phyloP scores from a whole-genome alignment of 768 basidiomycete species.

The Tricholoma furcatifolium region DNA sequence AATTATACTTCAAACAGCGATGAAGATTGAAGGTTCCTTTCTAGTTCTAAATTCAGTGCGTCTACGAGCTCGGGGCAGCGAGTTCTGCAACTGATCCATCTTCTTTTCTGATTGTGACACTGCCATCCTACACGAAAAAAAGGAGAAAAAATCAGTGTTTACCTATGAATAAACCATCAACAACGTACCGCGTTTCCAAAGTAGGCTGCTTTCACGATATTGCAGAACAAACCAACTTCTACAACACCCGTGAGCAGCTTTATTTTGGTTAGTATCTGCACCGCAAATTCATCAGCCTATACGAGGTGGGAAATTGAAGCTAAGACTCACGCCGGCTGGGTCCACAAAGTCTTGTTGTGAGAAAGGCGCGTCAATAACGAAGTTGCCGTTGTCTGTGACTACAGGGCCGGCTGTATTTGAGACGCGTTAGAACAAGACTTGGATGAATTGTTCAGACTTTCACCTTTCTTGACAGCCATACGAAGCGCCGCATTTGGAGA shows the following conservation, averaged over 20 bases:
- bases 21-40: too few relatives aligned
- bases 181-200: conserved; percentile 78
- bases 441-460: background rate
- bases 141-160: background rate
- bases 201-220: conserved; percentile 93
- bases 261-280: conserved; percentile 72
- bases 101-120: conserved; percentile 59
- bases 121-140: conserved; percentile 52
- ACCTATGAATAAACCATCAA: background rate
- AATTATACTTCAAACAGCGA: too few relatives aligned
- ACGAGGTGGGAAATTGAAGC: background rate
- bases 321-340: conserved; percentile 52
- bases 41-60: too few relatives aligned
- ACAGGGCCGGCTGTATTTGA: conserved; percentile 77
- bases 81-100: conserved; percentile 47
- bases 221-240: conserved; percentile 97
- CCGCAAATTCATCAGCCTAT: background rate
- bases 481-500: conserved; percentile 76
- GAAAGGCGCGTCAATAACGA: conserved; percentile 97
- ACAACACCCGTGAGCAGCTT: conserved; percentile 97
- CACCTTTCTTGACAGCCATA: conserved; percentile 86
- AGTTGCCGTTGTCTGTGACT: conserved; percentile 96
- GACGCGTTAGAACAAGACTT: background rate
- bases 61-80: conserved; percentile 4
- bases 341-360: conserved; percentile 62